phyloP scores from a whole-genome alignment of 1,139 yeast genomes.

The Yamadazyma friedrichii region DNA sequence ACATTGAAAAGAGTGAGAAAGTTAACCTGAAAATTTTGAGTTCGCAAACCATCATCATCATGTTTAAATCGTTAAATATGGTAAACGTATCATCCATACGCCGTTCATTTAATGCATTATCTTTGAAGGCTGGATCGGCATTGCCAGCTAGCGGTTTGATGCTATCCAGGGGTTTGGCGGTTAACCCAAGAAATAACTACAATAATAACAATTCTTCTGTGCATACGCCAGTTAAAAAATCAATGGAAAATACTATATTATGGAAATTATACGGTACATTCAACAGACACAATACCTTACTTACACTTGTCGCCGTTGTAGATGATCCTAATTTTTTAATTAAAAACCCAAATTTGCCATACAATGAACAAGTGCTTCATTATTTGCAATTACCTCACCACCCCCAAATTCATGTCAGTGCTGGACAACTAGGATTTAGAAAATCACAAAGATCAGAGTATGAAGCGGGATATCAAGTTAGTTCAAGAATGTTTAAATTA shows the following conservation, averaged over 20 bases:
- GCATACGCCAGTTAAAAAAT: neutral
- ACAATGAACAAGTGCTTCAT: constrained; percentile 76
- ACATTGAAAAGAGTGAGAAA: too few species aligned
- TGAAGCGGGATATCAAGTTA: constrained; percentile 91
- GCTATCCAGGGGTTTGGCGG: too few species aligned
- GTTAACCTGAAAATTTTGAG: neutral
- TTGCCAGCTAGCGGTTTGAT: too few species aligned
- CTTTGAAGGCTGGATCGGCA: too few species aligned
- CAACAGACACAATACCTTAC: constrained; percentile 78
- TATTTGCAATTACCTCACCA: constrained; percentile 80
- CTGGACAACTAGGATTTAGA: constrained; percentile 75
- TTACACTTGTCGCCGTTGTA: constrained; percentile 70
- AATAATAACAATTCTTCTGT: too few species aligned
- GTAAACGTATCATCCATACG: too few species aligned
- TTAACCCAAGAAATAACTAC: too few species aligned
- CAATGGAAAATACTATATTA: constrained; percentile 32
- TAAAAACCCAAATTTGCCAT: constrained; percentile 56
- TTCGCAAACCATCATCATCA: neutral
- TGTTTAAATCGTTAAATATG: neutral
- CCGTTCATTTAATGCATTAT: too few species aligned
- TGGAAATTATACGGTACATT: constrained; percentile 78
- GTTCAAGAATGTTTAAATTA: constrained; percentile 67
- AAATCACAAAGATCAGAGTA: constrained; percentile 84
- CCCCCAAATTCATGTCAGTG: constrained; percentile 61
- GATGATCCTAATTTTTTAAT: constrained; percentile 61